Conservation (phyloP, 148 eudicot species). For the Diospyros kaki region DNA sequence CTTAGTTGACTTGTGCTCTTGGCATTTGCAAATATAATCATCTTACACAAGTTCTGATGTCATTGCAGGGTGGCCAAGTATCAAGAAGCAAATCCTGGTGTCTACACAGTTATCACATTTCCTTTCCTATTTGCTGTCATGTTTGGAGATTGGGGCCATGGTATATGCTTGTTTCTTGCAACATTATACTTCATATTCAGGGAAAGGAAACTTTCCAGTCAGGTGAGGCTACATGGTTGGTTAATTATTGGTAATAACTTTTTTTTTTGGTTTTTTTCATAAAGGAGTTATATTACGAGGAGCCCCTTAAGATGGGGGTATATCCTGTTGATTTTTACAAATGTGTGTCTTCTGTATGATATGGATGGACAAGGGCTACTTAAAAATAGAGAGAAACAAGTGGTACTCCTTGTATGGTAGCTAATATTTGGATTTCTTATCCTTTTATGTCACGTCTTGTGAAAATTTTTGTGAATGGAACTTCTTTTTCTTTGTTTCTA, state of each 20-base stretch:
- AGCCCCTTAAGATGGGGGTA: too few relatives aligned
- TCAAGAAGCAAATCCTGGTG: slow-evolving; percentile 91
- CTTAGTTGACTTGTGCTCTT: not conserved
- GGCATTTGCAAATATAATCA: not conserved
- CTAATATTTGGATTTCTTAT: not conserved
- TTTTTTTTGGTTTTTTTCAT: too few relatives aligned
- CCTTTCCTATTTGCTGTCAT: slow-evolving; percentile 91
- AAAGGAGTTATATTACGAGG: too few relatives aligned
- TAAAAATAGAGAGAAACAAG: too few relatives aligned
- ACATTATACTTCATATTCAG: slow-evolving; percentile 56
- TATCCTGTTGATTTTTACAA: too few relatives aligned
- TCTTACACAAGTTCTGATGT: slow-evolving; percentile 1
- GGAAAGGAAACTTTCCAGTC: slow-evolving; percentile 67
- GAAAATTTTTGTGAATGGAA: too few relatives aligned
- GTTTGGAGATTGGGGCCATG: slow-evolving; percentile 99
- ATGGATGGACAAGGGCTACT: too few relatives aligned
- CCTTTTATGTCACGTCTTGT: not conserved
- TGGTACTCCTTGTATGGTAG: too few relatives aligned
- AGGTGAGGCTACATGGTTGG: slow-evolving; percentile 36
- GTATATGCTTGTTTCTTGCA: slow-evolving; percentile 79
- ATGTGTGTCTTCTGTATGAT: too few relatives aligned
- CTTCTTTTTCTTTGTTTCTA: not conserved
- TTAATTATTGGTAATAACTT: not conserved
- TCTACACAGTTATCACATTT: slow-evolving; percentile 71
- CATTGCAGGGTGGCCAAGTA: slow-evolving; percentile 80